Evolutionary conservation across 2,329 filamentous ascomycete species (phyloP).

Genomic region (Cordyceps tenuipes): DNA sequence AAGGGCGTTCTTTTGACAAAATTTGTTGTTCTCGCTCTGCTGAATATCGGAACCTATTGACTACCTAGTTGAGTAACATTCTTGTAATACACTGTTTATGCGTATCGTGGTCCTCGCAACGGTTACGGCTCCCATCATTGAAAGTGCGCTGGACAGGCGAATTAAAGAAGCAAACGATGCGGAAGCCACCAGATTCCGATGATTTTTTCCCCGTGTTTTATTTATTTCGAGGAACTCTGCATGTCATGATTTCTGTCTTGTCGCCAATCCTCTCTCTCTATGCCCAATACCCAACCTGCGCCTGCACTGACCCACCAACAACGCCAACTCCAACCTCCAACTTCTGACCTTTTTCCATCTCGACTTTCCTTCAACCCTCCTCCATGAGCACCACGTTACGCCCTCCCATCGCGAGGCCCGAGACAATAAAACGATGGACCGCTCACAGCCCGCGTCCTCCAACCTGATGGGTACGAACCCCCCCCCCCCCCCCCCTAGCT

Average conservation of each 20-base stretch:
- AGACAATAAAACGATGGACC: constrained; percentile 22
- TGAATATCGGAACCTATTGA: not conserved
- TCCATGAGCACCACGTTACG: not conserved
- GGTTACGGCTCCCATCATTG: too few relatives aligned
- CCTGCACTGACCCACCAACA: not conserved
- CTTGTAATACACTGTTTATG: not conserved
- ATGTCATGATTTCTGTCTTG: not conserved
- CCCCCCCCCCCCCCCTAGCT: too few relatives aligned
- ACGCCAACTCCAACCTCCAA: not conserved
- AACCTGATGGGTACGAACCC: constrained; percentile 28
- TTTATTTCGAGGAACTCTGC: not conserved
- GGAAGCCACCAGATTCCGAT: too few relatives aligned
- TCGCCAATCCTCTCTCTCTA: not conserved
- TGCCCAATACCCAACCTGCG: not conserved
- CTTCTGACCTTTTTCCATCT: not conserved
- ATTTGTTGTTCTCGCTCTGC: not conserved
- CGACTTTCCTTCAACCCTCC: not conserved
- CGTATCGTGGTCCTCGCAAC: not conserved
- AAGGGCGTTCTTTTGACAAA: not conserved
- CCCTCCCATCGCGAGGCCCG: not conserved
- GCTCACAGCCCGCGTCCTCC: constrained; percentile 23
- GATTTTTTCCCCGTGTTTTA: not conserved
- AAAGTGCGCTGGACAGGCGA: too few relatives aligned
- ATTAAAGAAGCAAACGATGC: too few relatives aligned
- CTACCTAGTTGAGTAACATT: not conserved